A percentile compares a stretch with the other conserved stretches of the same genome.
Evolutionary conservation across 768 basidiomycete species (phyloP).

Genomic region (Saitozyma podzolica): DNA sequence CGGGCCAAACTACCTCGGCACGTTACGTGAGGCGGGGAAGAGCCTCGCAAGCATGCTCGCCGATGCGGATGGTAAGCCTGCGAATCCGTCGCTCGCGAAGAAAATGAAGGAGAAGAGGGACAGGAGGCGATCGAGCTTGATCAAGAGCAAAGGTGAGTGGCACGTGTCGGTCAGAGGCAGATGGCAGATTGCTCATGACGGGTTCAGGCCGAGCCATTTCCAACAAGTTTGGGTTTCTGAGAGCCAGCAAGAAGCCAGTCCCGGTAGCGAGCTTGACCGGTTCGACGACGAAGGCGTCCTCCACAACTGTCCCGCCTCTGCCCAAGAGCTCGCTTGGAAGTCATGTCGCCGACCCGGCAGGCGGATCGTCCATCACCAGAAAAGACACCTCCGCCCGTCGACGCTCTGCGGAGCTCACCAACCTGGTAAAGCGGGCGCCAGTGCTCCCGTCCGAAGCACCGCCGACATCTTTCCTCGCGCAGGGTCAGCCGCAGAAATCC

Average conservation of each 20-base stretch:
- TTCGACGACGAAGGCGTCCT: background rate
- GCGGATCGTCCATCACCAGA: constrained; percentile 9
- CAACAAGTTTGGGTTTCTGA: too few species aligned
- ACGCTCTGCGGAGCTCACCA: constrained; percentile 22
- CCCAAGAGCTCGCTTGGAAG: constrained; percentile 6
- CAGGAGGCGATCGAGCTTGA: constrained; percentile 28
- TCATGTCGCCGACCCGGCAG: constrained; percentile 1
- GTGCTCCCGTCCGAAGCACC: constrained; percentile 13
- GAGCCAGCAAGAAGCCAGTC: too few species aligned
- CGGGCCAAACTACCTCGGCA: constrained; percentile 37
- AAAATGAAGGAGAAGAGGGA: constrained; percentile 20
- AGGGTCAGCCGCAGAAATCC: background rate
- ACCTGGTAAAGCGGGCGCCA: constrained; percentile 17
- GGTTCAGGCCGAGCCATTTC: too few species aligned
- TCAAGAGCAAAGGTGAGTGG: constrained; percentile 23
- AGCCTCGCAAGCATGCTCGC: constrained; percentile 34
- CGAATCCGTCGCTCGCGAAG: constrained; percentile 8
- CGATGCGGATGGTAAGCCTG: constrained; percentile 18
- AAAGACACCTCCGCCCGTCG: constrained; percentile 12
- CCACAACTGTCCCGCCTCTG: background rate
- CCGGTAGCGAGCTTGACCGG: too few species aligned
- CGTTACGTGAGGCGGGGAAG: constrained; percentile 30
- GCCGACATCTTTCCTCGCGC: background rate
- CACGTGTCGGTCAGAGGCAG: background rate
- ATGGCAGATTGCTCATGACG: too few species aligned